Base-by-base conservation (phyloP, 176 grass and related monocot species). In the Zizania latifolia region DNA sequence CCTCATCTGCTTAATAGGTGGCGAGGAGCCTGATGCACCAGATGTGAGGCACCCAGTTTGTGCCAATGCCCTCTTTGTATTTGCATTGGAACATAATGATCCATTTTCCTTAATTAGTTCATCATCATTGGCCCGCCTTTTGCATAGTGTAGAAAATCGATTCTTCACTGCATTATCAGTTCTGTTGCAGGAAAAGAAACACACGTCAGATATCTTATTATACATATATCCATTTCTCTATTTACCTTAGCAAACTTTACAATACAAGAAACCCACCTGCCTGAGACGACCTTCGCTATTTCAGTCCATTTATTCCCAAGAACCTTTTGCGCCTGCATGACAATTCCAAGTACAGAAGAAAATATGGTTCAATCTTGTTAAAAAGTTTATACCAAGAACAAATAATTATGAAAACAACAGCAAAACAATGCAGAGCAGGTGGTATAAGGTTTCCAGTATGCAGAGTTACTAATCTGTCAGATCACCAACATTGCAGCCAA, bases 161-260 rank as follows among this genome's bases (percentile, higher is more conserved):
- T 99, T 99, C 69, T 94, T 99, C 36, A 95, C 96, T 51, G 89
- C 96, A 84, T 99, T 99, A 73, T 99, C 89, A 19, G 92, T 99
- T 82, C 96, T 99, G 58, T 76, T 48, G 44, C 27, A 75, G 39
- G 9, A 33, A 88, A 76, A 63, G 21, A 5, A 61, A 68, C 44
- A 63, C 2, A 9, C 34, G 41, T 62, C 48, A 64, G 26, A 48
- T 36, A 46, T 59, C 8, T 78, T 54, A 34, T 71, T 68, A n/a
- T n/a, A 69, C 68, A 51, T 11, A 55, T 16, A 31, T n/a, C n/a
- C 31, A 5, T 46, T n/a, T 50, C 22, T 65, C 13, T 55, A 30
- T 88, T 17, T 35, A 55, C 50, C 39, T 40, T 50, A 72, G 40
- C 22, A 71, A 43, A 68, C 2, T 58, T 13, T 19, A 82, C 43